Evolutionary conservation across 2,329 filamentous ascomycete species (phyloP).

Genomic region (Penicillium sp.): DNA sequence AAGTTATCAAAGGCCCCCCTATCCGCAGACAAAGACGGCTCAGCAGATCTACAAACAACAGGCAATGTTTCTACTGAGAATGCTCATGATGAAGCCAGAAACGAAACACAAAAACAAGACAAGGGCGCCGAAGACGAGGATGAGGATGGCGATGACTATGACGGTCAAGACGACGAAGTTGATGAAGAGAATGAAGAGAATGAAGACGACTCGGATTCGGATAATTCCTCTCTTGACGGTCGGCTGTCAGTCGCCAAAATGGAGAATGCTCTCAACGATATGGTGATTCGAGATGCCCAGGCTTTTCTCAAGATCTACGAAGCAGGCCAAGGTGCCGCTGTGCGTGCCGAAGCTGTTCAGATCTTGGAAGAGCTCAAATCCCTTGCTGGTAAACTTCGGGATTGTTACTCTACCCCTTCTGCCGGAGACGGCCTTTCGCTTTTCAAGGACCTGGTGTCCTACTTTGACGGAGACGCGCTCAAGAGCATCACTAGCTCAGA

Average conservation of each 20-base stretch:
- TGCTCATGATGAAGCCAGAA: constrained; percentile 8
- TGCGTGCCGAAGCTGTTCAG: constrained; percentile 74
- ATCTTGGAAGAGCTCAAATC: constrained; percentile 71
- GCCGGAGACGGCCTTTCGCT: constrained; percentile 57
- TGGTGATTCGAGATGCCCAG: constrained; percentile 74
- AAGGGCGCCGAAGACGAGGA: constrained; percentile 45
- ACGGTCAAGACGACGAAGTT: constrained; percentile 54
- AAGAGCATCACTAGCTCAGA: constrained; percentile 96
- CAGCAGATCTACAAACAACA: constrained; percentile 2
- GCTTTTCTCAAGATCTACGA: constrained; percentile 83
- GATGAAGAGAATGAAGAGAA: constrained; percentile 46
- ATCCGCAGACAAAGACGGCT: constrained; percentile 24
- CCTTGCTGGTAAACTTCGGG: constrained; percentile 69
- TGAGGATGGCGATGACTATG: constrained; percentile 52
- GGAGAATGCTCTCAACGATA: constrained; percentile 60
- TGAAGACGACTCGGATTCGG: constrained; percentile 61
- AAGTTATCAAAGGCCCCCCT: constrained; percentile 63
- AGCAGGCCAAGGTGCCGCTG: constrained; percentile 66
- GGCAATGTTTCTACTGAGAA: constrained; percentile 10
- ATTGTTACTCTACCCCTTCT: constrained; percentile 59
- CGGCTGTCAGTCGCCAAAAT: constrained; percentile 39
- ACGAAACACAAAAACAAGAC: constrained; percentile 29
- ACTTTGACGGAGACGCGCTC: constrained; percentile 84
- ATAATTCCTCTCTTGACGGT: constrained; percentile 58
- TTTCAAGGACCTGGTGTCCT: constrained; percentile 72